Percentiles rank a stretch among this genome's conserved stretches.
Conservation (phyloP, 257 asterid species). For the Penstemon newberryi region DNA sequence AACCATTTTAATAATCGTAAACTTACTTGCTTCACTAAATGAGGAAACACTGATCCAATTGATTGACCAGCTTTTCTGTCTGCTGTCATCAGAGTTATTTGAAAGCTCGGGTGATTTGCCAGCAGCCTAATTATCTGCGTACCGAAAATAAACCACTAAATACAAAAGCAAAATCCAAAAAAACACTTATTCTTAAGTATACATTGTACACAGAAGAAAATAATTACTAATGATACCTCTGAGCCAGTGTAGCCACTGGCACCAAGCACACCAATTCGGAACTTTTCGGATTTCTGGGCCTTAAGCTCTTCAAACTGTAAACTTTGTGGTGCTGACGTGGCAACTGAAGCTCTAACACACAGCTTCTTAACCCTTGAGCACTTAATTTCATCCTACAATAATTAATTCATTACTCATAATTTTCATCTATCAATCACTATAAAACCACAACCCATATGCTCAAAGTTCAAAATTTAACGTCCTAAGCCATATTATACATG, state of each 20-base stretch:
- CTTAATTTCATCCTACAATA: constrained; percentile 45
- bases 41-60: constrained; percentile 90
- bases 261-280: constrained; percentile 77
- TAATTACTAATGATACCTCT: constrained; percentile 45
- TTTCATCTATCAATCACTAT: background rate
- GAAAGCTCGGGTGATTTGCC: constrained; percentile 68
- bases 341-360: constrained; percentile 51
- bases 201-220: background rate
- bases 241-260: constrained; percentile 93
- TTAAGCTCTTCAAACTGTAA: constrained; percentile 38
- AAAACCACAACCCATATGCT: constrained; percentile 14
- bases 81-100: constrained; percentile 83
- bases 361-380: constrained; percentile 33
- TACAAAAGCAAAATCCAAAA: constrained; percentile 2
- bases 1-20: constrained; percentile 1
- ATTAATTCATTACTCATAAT: background rate
- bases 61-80: constrained; percentile 95
- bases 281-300: constrained; percentile 45
- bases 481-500: constrained; percentile 10
- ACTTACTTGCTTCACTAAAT: constrained; percentile 68
- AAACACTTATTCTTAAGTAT: background rate
- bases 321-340: constrained; percentile 42
- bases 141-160: background rate
- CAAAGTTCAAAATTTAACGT: constrained; percentile 9
- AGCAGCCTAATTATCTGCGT: constrained; percentile 81